Evolutionary conservation across 225 moss, liverwort and hornwort species (phyloP).

Genomic region (Straminergon stramineum): DNA sequence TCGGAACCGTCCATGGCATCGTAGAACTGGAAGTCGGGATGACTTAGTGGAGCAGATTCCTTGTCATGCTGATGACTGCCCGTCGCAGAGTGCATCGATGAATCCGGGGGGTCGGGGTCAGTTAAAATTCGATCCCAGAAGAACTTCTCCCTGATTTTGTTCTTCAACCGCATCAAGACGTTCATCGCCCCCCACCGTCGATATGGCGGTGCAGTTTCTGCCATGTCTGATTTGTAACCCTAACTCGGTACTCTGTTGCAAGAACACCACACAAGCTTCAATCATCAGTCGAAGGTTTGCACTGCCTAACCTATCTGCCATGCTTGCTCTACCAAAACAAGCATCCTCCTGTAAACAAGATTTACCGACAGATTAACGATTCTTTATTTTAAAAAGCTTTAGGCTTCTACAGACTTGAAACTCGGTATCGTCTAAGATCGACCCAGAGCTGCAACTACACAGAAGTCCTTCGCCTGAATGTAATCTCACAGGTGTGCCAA

Average conservation of each 20-base stretch:
- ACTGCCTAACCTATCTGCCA: neutral
- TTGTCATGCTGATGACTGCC: neutral
- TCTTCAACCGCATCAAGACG: constrained; percentile 19
- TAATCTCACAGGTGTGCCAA: neutral
- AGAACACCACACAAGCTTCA: neutral
- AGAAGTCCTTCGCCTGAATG: neutral
- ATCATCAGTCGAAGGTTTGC: neutral
- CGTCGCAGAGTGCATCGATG: neutral
- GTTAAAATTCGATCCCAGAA: neutral
- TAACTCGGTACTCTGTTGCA: neutral
- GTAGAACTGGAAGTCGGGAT: neutral
- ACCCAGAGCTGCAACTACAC: neutral
- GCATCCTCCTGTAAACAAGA: neutral
- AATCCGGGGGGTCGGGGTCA: neutral
- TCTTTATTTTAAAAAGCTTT: neutral
- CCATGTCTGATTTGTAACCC: neutral
- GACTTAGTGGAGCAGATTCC: neutral
- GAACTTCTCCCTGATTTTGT: constrained; percentile 4
- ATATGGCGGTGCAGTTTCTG: neutral
- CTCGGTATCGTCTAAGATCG: neutral
- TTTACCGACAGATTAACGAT: neutral
- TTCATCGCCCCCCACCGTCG: constrained; percentile 14
- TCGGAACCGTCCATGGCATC: constrained; percentile 12
- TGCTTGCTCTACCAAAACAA: neutral
- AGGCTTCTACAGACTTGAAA: neutral